phyloP scores from a whole-genome alignment of 78 protist species.

The Dictyostelium capitatum region DNA sequence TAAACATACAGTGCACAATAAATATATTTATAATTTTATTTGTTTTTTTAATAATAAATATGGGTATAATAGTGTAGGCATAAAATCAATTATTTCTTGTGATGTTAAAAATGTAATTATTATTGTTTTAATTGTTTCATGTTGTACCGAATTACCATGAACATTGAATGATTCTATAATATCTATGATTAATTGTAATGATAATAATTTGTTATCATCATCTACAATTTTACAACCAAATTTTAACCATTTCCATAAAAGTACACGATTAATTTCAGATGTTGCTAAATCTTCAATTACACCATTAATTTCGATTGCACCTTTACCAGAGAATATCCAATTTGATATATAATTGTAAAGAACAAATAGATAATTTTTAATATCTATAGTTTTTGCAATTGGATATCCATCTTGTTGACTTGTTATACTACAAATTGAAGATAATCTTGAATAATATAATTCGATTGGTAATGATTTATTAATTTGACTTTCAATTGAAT shows the following conservation, averaged over 20 bases:
- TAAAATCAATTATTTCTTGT: conserved; percentile 45
- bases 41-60: conserved; percentile 5
- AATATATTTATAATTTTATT: not conserved
- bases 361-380: conserved; percentile 36
- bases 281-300: conserved; percentile 89
- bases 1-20: not conserved
- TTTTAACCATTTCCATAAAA: conserved; percentile 70
- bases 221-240: conserved; percentile 17
- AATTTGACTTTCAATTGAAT: not conserved
- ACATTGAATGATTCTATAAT: not conserved
- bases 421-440: no score
- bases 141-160: not conserved
- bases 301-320: conserved; percentile 79
- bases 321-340: conserved; percentile 81
- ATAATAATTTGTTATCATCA: not conserved
- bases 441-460: conserved; percentile 3
- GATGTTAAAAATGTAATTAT: conserved; percentile 1
- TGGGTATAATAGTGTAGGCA: conserved; percentile 70
- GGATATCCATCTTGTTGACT: not conserved
- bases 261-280: conserved; percentile 85
- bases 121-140: not conserved
- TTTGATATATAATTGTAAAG: conserved; percentile 40
- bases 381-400: conserved; percentile 30
- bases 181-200: not conserved
- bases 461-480: not conserved